Conservation (phyloP, 495 filamentous ascomycete genomes). For the Podospora pseudopauciseta region DNA sequence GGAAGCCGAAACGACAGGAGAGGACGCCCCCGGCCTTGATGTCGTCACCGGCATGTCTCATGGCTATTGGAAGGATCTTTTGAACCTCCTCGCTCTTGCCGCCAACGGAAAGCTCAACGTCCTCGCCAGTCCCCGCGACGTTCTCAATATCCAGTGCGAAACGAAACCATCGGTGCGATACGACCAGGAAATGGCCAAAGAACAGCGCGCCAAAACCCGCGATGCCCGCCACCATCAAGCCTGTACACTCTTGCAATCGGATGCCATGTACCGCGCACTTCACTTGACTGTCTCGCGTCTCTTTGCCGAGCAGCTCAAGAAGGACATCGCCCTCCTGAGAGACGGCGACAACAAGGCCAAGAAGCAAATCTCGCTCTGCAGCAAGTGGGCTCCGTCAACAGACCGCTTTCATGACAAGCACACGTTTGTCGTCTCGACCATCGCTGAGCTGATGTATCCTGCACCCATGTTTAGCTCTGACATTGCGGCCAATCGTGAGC, state of each 20-base stretch:
- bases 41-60: slow-evolving; percentile 43
- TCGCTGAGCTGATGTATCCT: slow-evolving; percentile 46
- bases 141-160: slow-evolving; percentile 31
- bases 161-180: background rate
- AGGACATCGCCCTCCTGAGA: slow-evolving; percentile 36
- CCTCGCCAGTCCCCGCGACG: slow-evolving; percentile 24
- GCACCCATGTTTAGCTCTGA: slow-evolving; percentile 18
- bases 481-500: slow-evolving; percentile 31
- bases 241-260: slow-evolving; percentile 28
- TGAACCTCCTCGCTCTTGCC: slow-evolving; percentile 45
- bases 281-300: slow-evolving; percentile 45
- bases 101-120: slow-evolving; percentile 35
- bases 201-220: slow-evolving; percentile 9
- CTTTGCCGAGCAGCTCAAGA: slow-evolving; percentile 45
- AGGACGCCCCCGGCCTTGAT: slow-evolving; percentile 29
- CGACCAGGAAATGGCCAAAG: slow-evolving; percentile 7
- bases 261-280: slow-evolving; percentile 39
- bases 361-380: slow-evolving; percentile 42
- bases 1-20: slow-evolving; percentile 25
- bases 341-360: slow-evolving; percentile 29
- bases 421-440: slow-evolving; percentile 45
- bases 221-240: slow-evolving; percentile 29
- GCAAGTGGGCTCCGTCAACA: slow-evolving; percentile 49
- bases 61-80: slow-evolving; percentile 51
- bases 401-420: slow-evolving; percentile 48